A percentile compares a stretch with the other conserved stretches of the same genome.
Conservation (phyloP, 2,329 filamentous ascomycete species). For the Fusarium sp. region DNA sequence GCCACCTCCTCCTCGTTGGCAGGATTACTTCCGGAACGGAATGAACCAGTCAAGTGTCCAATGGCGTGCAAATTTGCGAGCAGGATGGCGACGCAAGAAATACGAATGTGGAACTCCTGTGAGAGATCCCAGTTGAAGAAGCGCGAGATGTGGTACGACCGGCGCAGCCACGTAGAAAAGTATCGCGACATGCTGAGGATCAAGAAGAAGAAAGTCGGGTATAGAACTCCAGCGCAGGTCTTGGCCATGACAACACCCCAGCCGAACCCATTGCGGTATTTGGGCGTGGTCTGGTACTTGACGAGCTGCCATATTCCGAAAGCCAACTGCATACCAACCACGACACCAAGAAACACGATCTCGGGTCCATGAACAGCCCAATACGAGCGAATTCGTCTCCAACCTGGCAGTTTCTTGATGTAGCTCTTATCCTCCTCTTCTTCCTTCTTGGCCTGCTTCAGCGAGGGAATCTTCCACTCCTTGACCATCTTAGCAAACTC, state of each 20-base stretch:
- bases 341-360: slow-evolving; percentile 60
- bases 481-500: slow-evolving; percentile 59
- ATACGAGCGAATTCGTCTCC: slow-evolving; percentile 61
- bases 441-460: slow-evolving; percentile 60
- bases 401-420: slow-evolving; percentile 57
- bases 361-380: slow-evolving; percentile 67
- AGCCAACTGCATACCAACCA: slow-evolving; percentile 59
- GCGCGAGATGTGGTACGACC: slow-evolving; percentile 62
- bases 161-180: slow-evolving; percentile 63
- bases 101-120: slow-evolving; percentile 66
- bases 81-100: slow-evolving; percentile 61
- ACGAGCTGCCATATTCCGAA: slow-evolving; percentile 67
- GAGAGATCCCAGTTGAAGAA: slow-evolving; percentile 69
- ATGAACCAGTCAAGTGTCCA: slow-evolving; percentile 64
- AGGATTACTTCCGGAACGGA: slow-evolving; percentile 60
- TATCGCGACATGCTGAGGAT: slow-evolving; percentile 68
- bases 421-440: slow-evolving; percentile 60
- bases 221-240: slow-evolving; percentile 64
- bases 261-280: slow-evolving; percentile 62
- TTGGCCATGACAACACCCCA: slow-evolving; percentile 68
- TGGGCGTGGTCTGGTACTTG: slow-evolving; percentile 59
- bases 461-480: slow-evolving; percentile 60
- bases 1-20: slow-evolving; percentile 58
- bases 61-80: slow-evolving; percentile 66
- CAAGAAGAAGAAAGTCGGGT: slow-evolving; percentile 69